Evolutionary conservation across 1,139 yeast species (phyloP).

Genomic region (Nakaseomyces bracarensis): DNA sequence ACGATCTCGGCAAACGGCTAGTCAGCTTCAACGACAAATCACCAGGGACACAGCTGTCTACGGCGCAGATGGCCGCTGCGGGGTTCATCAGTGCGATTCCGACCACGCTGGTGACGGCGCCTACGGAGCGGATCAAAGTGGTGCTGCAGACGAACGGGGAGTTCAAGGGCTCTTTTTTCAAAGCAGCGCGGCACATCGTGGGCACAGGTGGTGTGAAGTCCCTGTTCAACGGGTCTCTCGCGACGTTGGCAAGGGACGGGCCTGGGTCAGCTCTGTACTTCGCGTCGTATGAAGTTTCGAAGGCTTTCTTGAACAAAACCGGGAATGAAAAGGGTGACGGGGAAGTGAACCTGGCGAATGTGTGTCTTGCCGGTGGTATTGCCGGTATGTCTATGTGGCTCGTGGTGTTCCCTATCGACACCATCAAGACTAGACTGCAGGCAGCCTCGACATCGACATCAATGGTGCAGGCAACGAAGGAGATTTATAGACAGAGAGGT

Average conservation of each 20-base stretch:
- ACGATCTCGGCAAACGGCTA: constrained; percentile 79
- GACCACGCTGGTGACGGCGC: constrained; percentile 91
- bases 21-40: constrained; percentile 36
- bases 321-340: constrained; percentile 35
- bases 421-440: constrained; percentile 81
- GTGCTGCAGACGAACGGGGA: constrained; percentile 71
- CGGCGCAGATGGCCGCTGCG: constrained; percentile 75
- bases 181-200: constrained; percentile 56
- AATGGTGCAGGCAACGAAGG: constrained; percentile 56
- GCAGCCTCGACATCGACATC: constrained; percentile 58
- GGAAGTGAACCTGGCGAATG: constrained; percentile 55
- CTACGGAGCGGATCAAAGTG: constrained; percentile 92
- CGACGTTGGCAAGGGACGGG: constrained; percentile 93
- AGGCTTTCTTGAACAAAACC: constrained; percentile 46
- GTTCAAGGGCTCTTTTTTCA: constrained; percentile 38
- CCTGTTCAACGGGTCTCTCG: constrained; percentile 81
- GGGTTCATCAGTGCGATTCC: constrained; percentile 96
- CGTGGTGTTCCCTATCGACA: constrained; percentile 92
- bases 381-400: constrained; percentile 98
- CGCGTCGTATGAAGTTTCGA: constrained; percentile 84
- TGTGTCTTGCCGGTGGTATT: constrained; percentile 85
- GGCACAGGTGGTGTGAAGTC: constrained; percentile 70
- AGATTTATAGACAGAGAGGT: constrained; percentile 53
- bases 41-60: constrained; percentile 37
- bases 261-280: constrained; percentile 97